A percentile compares a stretch with the other conserved stretches of the same genome.
phyloP scores from a whole-genome alignment of 73 alveolate genomes.

The Paramecium biaurelia region DNA sequence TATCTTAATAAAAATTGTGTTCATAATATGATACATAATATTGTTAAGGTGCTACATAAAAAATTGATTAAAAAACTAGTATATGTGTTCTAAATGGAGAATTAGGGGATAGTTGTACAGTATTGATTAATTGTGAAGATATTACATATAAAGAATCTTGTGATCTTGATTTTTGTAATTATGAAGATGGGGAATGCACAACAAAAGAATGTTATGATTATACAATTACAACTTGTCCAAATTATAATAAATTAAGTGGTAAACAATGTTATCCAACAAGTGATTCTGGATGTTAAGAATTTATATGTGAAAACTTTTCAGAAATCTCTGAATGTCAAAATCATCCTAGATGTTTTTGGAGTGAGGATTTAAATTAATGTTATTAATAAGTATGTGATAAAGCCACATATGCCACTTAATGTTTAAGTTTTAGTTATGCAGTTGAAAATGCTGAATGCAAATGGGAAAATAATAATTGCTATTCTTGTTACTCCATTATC shows the following conservation, averaged over 20 bases:
- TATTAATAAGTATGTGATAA: background rate
- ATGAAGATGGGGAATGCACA: background rate
- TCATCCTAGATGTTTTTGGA: constrained; percentile 45
- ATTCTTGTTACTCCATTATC: background rate
- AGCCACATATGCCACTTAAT: constrained; percentile 1
- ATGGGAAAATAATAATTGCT: background rate
- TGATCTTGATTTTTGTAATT: background rate
- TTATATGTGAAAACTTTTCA: background rate
- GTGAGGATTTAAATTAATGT: background rate
- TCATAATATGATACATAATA: background rate
- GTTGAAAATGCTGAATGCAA: background rate
- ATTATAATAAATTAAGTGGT: background rate
- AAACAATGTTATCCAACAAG: background rate
- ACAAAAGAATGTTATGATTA: background rate
- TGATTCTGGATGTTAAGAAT: background rate
- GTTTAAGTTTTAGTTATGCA: background rate
- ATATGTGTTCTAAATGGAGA: background rate
- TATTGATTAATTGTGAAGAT: background rate
- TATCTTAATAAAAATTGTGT: background rate
- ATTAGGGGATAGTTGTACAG: background rate
- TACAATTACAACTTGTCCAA: background rate
- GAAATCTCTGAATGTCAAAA: background rate
- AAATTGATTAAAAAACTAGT: background rate
- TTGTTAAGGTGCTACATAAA: background rate
- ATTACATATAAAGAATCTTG: background rate